Base-by-base conservation (phyloP, 2,329 filamentous ascomycete species). In the Diaporthe caulivora region DNA sequence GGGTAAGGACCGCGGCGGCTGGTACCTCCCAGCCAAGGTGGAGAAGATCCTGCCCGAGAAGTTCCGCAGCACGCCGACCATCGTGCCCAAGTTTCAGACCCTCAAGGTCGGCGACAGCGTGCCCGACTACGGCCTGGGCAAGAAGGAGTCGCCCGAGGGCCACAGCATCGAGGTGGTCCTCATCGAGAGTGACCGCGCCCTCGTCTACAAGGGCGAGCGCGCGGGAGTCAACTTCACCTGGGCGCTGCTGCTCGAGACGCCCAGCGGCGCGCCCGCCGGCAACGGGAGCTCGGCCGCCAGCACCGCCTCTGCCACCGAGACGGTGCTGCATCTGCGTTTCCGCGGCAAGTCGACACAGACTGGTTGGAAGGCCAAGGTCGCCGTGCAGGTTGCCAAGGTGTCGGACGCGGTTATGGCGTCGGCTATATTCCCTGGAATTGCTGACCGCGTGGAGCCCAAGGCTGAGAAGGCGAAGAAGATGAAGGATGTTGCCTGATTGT, bases 131-230 rank as follows among this genome's bases (percentile, higher is more conserved):
- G 70, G 70, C 0, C 37, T 72, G 6, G 58, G 58, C 11, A 67
- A 53, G 62, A 72, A 72, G 58, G 29, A 65, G 8, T 24, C n/a
- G 2, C 15, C 37, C 34, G 70, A 40, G 2, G 70, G 42, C 44
- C 53, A 67, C 60, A 53, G 44, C 17, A 64, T 72, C 51, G 70
- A 72, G 60, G 70, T 72, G 13, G 70, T 34, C 15, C 51, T 67
- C 24, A 44, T 72, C 34, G 70, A 72, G 49, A 55, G 42, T 51
- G 42, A 65, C 37, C 70, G 70, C 24, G 70, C 70, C 31, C 70
- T 72, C 58, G 70, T 72, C 40, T 72, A 72, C 60, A 72, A 67
- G 60, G 70, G 70, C 60, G 34, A 57, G 70, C 47, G 70, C 49
- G 34, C 42, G 21, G 70, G 70, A 31, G 49, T 67, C 58, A 58